Base-by-base conservation (phyloP, 1,139 yeast genomes). In the Kodamaea sp. region DNA sequence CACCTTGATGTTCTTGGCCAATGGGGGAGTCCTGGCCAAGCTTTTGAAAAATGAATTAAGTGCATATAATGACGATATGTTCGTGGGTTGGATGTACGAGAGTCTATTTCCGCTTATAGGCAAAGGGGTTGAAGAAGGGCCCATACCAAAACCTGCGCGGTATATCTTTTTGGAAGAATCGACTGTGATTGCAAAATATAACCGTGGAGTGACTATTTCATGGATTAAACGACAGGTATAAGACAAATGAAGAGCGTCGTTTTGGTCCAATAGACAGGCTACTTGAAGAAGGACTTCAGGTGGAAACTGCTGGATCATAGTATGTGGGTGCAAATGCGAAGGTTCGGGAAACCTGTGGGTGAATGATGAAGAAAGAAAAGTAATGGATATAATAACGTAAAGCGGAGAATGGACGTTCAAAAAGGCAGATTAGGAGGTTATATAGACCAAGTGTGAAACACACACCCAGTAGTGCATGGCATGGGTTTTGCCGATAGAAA, bases 41-140 rank as follows among this genome's bases (percentile, higher is more conserved):
- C 20, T 25, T 26, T 43, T 44, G 32, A 48, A 43, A 24, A 46
- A 41, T n/a, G 42, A 23, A 26, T 48, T 45, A 21, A 48, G 39
- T 10, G 47, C 37, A 26, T 39, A 47, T 8, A 48, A 28, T 4
- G 47, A 33, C 4, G 45, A 37, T 19, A 46, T 39, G 27, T 38
- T 34, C 9, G 46, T 43, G 10, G 47, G 28, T 28, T 31, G 15
- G 28, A 39, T 15, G 15, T 14, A 20, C 15, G 31, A 10, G 12
- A 19, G 15, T 12, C 20, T 18, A 3, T 14, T 6, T 11, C 26
- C 24, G 11, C 12, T 14, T 9, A n/a, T 20, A 8, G 12, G 28
- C 35, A 14, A 21, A 8, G 25, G 21, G n/a, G 7, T 15, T 18
- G 28, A 15, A n/a, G 19, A 22, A 2, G 12, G 22, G 4, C 15